A percentile compares a stretch with the other conserved stretches of the same genome.
Conservation (phyloP, 305 asterid species). For the Nicotiana rustica region DNA sequence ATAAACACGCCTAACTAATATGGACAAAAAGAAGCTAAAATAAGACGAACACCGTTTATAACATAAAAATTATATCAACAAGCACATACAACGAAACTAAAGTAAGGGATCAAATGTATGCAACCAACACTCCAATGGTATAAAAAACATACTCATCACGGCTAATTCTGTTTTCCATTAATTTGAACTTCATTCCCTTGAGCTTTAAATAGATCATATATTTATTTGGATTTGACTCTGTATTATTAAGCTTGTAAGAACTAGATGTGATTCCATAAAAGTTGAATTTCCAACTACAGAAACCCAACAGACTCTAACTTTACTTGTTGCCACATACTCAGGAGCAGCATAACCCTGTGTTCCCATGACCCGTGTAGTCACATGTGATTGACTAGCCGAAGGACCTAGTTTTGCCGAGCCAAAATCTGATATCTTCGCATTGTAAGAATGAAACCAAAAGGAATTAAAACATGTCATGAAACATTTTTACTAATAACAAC, state of each 20-base stretch:
- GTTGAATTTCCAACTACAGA: not conserved
- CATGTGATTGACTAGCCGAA: conserved; percentile 6
- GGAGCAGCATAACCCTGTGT: conserved; percentile 87
- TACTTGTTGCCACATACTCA: conserved; percentile 80
- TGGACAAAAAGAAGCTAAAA: too few species aligned
- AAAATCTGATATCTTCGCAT: conserved; percentile 78
- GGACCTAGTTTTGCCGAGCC: conserved; percentile 82
- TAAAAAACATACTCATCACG: too few species aligned
- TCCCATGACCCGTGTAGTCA: conserved; percentile 76
- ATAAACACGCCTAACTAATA: too few species aligned
- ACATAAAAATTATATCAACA: too few species aligned
- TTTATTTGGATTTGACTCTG: not conserved
- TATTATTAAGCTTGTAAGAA: not conserved
- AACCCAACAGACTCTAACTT: not conserved
- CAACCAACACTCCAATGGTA: too few species aligned
- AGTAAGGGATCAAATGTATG: too few species aligned
- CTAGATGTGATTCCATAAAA: conserved; percentile 23
- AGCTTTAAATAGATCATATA: not conserved
- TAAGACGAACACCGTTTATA: too few species aligned
- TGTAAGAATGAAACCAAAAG: conserved; percentile 58
- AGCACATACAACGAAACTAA: too few species aligned
- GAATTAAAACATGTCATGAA: conserved; percentile 24
- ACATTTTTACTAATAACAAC: not conserved
- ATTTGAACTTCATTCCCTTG: too few species aligned
- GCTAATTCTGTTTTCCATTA: too few species aligned